A percentile compares a stretch with the other conserved stretches of the same genome.
phyloP scores from a whole-genome alignment of 768 basidiomycete genomes.

The Tricholoma hemisulphureum region DNA sequence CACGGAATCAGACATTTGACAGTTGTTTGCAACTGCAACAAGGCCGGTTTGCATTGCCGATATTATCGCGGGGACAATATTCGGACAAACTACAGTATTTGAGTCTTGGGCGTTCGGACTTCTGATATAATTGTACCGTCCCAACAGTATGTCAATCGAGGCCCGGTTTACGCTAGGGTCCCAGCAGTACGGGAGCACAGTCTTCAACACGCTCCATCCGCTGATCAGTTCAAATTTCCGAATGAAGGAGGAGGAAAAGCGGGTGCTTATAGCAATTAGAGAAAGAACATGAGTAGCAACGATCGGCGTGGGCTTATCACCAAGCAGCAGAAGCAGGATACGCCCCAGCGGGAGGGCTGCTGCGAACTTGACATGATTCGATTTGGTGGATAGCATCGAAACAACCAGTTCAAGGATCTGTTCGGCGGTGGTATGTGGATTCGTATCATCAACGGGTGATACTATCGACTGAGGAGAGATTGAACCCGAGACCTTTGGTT shows the following conservation, averaged over 20 bases:
- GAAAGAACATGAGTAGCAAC: constrained; percentile 59
- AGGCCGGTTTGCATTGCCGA: constrained; percentile 64
- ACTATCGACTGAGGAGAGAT: constrained; percentile 57
- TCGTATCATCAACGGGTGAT: constrained; percentile 50
- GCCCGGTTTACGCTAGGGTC: constrained; percentile 60
- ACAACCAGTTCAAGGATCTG: constrained; percentile 66
- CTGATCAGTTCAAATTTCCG: constrained; percentile 83
- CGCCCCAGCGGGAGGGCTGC: constrained; percentile 74
- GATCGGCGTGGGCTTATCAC: constrained; percentile 63
- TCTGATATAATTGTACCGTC: constrained; percentile 32
- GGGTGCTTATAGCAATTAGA: constrained; percentile 57
- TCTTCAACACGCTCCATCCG: constrained; percentile 78
- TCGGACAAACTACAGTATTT: constrained; percentile 53
- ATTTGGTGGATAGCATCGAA: constrained; percentile 53
- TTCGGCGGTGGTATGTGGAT: constrained; percentile 59
- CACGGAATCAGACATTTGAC: constrained; percentile 26
- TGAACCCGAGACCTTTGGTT: constrained; percentile 13
- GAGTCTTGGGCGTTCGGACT: constrained; percentile 22
- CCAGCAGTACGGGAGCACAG: constrained; percentile 70
- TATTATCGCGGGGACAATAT: constrained; percentile 72
- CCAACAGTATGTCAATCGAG: constrained; percentile 69
- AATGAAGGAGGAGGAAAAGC: constrained; percentile 59
- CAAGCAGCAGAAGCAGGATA: constrained; percentile 76
- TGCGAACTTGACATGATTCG: constrained; percentile 68
- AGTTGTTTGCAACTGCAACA: constrained; percentile 37